phyloP scores from a whole-genome alignment of 2,329 filamentous ascomycete genomes.

The Neocatenulostroma microsporum region DNA sequence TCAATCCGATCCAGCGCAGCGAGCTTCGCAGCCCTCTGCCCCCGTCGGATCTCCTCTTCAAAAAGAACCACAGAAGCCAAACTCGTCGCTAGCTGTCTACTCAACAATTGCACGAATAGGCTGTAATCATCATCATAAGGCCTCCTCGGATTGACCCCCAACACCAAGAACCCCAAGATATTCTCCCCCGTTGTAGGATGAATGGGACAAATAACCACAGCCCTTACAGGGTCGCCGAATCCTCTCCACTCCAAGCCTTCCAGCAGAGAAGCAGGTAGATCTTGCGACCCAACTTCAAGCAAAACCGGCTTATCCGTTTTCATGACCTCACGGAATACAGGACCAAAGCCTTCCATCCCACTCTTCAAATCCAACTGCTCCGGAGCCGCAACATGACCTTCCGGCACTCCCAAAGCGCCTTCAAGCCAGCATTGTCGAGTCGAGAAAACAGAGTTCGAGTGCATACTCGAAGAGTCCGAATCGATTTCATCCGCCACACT shows the following conservation, averaged over 20 bases:
- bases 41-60: constrained; percentile 71
- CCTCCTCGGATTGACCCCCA: constrained; percentile 69
- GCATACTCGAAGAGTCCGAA: constrained; percentile 63
- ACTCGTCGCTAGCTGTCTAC: constrained; percentile 68
- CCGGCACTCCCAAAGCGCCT: constrained; percentile 61
- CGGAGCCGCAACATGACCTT: constrained; percentile 54
- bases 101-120: constrained; percentile 66
- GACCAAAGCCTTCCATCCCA: constrained; percentile 65
- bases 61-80: constrained; percentile 75
- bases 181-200: constrained; percentile 67
- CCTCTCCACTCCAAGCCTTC: constrained; percentile 62
- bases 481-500: constrained; percentile 64
- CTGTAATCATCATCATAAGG: constrained; percentile 76
- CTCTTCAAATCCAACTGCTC: constrained; percentile 59
- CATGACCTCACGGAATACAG: constrained; percentile 69
- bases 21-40: constrained; percentile 63
- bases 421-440: constrained; percentile 62
- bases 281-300: constrained; percentile 57
- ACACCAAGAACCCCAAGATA: constrained; percentile 68
- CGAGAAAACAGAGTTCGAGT: constrained; percentile 57
- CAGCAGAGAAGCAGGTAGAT: constrained; percentile 57
- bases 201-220: constrained; percentile 69
- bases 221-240: constrained; percentile 61
- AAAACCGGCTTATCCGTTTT: constrained; percentile 59
- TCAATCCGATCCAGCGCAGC: constrained; percentile 71